Conservation (phyloP, 495 filamentous ascomycete genomes). For the Daldinia caldariorum region DNA sequence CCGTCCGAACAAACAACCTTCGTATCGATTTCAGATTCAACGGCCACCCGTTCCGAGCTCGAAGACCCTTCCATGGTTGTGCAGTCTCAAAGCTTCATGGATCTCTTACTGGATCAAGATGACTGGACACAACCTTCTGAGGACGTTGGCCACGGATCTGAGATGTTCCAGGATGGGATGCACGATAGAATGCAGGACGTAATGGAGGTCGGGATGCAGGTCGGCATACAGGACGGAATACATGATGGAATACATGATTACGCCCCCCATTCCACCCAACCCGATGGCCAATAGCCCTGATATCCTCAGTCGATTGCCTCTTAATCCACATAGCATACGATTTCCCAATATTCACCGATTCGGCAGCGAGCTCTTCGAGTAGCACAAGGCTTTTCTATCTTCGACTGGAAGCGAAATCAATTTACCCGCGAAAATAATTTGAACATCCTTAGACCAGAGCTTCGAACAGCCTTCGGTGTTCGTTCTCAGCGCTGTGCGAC, state of each 20-base stretch:
- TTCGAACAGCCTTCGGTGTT: neutral
- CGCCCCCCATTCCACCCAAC: no score
- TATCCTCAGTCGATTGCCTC: neutral
- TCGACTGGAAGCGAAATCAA: neutral
- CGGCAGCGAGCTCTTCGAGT: neutral
- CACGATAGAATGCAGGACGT: no score
- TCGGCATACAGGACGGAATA: no score
- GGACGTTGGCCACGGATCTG: neutral
- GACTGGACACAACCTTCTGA: constrained; percentile 25
- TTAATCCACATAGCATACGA: constrained; percentile 3
- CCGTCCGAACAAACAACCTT: constrained; percentile 1
- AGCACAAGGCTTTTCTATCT: neutral
- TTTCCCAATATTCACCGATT: constrained; percentile 1
- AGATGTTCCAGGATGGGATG: neutral
- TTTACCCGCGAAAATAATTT: neutral
- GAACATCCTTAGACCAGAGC: neutral
- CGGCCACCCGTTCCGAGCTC: neutral
- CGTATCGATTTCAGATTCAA: neutral
- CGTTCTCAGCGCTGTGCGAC: neutral
- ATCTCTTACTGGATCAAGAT: constrained; percentile 29
- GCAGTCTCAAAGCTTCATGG: constrained; percentile 16
- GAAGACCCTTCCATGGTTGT: neutral
- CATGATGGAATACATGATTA: no score
- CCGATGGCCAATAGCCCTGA: neutral
- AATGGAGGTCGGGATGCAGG: no score